phyloP scores from a whole-genome alignment of 2,329 filamentous ascomycete species.

The Diaporthe citriasiana region DNA sequence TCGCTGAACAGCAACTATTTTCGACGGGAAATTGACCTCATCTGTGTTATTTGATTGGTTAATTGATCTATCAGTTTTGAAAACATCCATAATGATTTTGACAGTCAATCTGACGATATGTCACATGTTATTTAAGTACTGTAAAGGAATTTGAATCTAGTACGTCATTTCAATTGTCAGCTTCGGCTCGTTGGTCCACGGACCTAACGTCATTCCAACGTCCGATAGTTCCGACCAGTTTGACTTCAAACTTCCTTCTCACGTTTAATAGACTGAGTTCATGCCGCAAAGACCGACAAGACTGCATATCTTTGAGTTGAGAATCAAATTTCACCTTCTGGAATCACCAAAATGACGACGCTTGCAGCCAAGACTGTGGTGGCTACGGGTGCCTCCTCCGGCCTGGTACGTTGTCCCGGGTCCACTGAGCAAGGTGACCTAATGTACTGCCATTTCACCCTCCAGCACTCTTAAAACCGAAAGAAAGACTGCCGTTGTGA shows the following conservation, averaged over 20 bases:
- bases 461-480: background rate
- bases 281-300: background rate
- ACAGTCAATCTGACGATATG: background rate
- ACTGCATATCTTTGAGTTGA: background rate
- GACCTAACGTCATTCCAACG: constrained; percentile 24
- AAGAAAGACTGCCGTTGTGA: background rate
- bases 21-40: background rate
- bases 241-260: background rate
- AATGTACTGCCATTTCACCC: background rate
- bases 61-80: background rate
- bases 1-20: no score
- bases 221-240: constrained; percentile 2
- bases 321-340: no score
- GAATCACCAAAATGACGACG: constrained; percentile 17
- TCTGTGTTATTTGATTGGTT: background rate
- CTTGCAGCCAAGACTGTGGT: constrained; percentile 62
- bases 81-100: no score
- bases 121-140: background rate
- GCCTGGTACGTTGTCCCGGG: constrained; percentile 56
- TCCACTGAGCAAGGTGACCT: background rate
- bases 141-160: background rate
- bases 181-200: background rate
- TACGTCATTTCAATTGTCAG: constrained; percentile 27
- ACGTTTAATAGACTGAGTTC: background rate
- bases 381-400: constrained; percentile 65